Evolutionary conservation across 768 basidiomycete species (phyloP).

Genomic region (Hydnomerulius pinastri): DNA sequence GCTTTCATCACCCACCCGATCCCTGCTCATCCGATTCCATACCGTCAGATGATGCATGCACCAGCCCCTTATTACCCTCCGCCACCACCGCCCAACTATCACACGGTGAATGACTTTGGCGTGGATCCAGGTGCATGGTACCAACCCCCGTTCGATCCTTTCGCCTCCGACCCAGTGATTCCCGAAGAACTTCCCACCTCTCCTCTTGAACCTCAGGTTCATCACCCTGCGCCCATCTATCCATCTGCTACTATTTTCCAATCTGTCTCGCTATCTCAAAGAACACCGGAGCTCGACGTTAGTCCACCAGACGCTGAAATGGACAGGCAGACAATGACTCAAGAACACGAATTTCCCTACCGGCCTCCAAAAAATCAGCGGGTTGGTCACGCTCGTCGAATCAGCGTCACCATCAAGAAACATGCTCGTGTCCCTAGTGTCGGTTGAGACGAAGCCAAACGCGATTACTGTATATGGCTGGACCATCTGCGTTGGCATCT

Average conservation of each 20-base stretch:
- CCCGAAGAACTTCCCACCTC: slow-evolving; percentile 14
- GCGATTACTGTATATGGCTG: neutral
- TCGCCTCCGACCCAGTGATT: slow-evolving; percentile 17
- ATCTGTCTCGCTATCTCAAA: no score
- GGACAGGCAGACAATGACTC: neutral
- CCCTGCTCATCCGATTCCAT: slow-evolving; percentile 8
- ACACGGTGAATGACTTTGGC: neutral
- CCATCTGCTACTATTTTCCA: neutral
- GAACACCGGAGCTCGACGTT: neutral
- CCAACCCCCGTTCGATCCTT: slow-evolving; percentile 20
- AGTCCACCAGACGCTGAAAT: neutral
- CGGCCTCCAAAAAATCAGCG: slow-evolving; percentile 31
- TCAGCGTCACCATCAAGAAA: slow-evolving; percentile 41
- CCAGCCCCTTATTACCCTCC: slow-evolving; percentile 12
- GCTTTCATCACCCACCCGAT: slow-evolving; percentile 6
- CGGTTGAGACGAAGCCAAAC: slow-evolving; percentile 7
- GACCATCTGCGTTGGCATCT: neutral
- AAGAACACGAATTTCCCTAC: slow-evolving; percentile 32
- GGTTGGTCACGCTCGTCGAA: slow-evolving; percentile 41
- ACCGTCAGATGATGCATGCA: slow-evolving; percentile 3
- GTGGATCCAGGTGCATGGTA: neutral
- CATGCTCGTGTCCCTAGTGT: slow-evolving; percentile 6
- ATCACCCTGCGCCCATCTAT: slow-evolving; percentile 2
- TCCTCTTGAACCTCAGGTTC: slow-evolving; percentile 7
- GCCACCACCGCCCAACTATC: slow-evolving; percentile 1